phyloP scores from a whole-genome alignment of 2,329 filamentous ascomycete species.

The Daldinia sp. region DNA sequence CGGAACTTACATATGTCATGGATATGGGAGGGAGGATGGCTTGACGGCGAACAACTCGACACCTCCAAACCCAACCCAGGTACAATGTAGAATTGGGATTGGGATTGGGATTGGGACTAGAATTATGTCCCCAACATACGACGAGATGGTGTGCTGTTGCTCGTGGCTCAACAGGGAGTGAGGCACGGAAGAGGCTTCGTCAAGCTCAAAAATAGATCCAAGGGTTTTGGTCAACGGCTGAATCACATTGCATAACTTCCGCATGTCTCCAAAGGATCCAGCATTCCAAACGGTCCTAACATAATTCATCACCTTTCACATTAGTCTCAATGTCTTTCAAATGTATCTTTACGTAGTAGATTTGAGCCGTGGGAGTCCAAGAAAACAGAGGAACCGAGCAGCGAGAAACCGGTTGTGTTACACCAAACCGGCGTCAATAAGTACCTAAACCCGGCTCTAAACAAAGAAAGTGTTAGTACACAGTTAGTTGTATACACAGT shows the following conservation, averaged over 20 bases:
- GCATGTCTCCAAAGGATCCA: background rate
- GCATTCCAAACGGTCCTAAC: background rate
- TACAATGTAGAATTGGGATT: background rate
- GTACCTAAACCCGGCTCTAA: constrained; percentile 6
- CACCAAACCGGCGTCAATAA: constrained; percentile 6
- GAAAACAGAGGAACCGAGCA: background rate
- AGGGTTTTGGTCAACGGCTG: background rate
- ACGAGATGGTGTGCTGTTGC: background rate
- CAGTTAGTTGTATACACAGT: too few species aligned
- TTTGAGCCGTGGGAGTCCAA: too few species aligned
- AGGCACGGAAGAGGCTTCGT: background rate
- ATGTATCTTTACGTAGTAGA: background rate
- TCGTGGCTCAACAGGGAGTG: background rate
- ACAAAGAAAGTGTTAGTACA: background rate
- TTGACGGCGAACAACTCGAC: too few species aligned
- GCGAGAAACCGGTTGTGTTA: constrained; percentile 2
- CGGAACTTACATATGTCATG: background rate
- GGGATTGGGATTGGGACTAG: too few species aligned
- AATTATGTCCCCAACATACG: background rate
- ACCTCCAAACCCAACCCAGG: background rate
- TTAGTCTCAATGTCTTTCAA: background rate
- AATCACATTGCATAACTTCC: constrained; percentile 4
- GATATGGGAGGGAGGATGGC: too few species aligned
- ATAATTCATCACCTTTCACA: background rate
- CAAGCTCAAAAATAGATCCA: background rate